These are phyloP conservation scores for Sapria himalayana DNA, from an alignment of 345 rosid species.

Conservation along the genomic window DNA sequence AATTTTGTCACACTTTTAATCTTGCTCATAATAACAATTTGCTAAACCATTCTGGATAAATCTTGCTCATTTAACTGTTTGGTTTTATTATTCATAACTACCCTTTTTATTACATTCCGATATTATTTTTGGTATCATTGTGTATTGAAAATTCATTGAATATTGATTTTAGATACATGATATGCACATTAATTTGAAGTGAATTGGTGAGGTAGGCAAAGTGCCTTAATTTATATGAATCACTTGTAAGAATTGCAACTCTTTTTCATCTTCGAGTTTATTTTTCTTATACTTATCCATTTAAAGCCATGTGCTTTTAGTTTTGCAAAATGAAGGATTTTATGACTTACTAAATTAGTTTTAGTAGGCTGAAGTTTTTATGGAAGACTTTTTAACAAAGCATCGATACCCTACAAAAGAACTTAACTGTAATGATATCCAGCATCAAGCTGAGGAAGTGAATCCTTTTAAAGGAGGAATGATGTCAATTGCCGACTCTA, in stretches of 20 bases:
- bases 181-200: background rate
- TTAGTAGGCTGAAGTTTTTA: constrained; percentile 31
- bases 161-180: background rate
- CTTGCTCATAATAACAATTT: background rate
- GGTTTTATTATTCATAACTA: background rate
- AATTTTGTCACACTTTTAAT: background rate
- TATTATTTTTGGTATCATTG: background rate
- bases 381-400: constrained; percentile 18
- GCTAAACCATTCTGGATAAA: background rate
- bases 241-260: background rate
- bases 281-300: background rate
- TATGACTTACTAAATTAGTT: background rate
- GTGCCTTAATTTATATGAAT: background rate
- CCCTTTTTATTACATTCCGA: background rate
- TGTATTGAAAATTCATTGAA: background rate
- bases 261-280: background rate
- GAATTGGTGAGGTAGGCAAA: background rate
- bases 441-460: no score
- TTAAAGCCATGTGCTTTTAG: background rate
- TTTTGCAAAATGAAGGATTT: background rate
- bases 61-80: constrained; percentile 1
- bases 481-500: no score
- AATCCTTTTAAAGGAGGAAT: no score
- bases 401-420: constrained; percentile 17
- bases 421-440: no score